Conservation (phyloP, 2,329 filamentous ascomycete genomes). For the Neofusicoccum parvum region DNA sequence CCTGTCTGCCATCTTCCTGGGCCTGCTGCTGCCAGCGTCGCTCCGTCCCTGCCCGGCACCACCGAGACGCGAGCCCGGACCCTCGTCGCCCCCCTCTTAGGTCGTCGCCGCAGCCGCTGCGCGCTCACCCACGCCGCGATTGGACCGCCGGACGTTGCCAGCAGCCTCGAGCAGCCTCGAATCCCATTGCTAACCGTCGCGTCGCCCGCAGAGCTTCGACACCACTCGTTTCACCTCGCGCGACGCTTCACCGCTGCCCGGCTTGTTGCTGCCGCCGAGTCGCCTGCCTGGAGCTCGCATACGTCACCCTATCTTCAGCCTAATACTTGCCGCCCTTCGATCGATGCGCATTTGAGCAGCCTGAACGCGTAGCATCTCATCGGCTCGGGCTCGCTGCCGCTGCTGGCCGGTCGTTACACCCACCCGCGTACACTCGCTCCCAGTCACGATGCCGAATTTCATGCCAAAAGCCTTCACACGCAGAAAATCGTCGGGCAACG, state of each 20-base stretch:
- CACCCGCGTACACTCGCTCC: not conserved
- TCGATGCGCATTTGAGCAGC: constrained; percentile 9
- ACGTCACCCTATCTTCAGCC: not conserved
- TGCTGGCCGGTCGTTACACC: constrained; percentile 7
- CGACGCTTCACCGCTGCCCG: not conserved
- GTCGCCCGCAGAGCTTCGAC: constrained; percentile 5
- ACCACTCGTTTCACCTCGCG: constrained; percentile 7
- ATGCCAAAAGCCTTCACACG: constrained; percentile 34
- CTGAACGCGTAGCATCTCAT: not conserved
- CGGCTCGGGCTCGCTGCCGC: constrained; percentile 13
- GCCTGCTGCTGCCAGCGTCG: not conserved
- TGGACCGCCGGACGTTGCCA: not conserved
- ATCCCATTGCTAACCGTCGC: constrained; percentile 6
- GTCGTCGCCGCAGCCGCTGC: not conserved
- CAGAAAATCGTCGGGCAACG: constrained; percentile 41
- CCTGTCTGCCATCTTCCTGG: not conserved
- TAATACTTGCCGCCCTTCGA: not conserved
- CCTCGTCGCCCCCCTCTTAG: not conserved
- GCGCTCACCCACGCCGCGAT: not conserved
- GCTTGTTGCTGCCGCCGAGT: not conserved
- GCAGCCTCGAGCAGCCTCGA: not conserved
- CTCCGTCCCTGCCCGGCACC: not conserved
- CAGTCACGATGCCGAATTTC: constrained; percentile 16
- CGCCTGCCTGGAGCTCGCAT: not conserved
- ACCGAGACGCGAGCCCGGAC: not conserved